Base-by-base conservation (phyloP, 2,329 filamentous ascomycete species). In the Colletotrichum lindemuthianum region DNA sequence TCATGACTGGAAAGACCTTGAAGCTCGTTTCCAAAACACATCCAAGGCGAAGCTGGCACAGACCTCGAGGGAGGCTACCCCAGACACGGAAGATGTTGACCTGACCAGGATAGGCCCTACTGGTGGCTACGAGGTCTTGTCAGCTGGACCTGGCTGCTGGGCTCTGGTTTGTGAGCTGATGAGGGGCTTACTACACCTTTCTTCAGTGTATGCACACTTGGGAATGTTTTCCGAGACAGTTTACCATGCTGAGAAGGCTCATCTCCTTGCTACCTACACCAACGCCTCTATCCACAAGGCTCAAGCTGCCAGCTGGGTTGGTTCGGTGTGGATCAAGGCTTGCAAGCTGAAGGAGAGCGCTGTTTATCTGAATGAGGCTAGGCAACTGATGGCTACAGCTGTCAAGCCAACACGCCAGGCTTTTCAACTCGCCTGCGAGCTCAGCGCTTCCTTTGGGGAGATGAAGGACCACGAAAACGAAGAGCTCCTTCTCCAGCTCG, bases 221-320 rank as follows among this genome's bases (percentile, higher is more conserved):
- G 96, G 96, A 34, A 86, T 97, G 77, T 92, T 93, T 68, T 89
- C 92, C 65, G 95, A 98, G 74, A 95, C 95, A 2, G 79, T 95
- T 1, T 96, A 94, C 74, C 96, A 97, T 70, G 90, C 91, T 2
- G 91, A 97, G 69, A 91, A 96, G 70, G 93, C 93, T 0, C 82
- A 90, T 58, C 92, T 91, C 71, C 86, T 97, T 65, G 92, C 92
- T 24, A 83, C 85, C 63, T 87, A 85, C n/a, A 86, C 91, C 8
- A 81, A 85, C 51, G 89, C 91, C 0, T 82, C 85, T 40, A 82
- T 89, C 11, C 85, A 86, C 70, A 76, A 81, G 45, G 83, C 85
- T 0, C 82, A 87, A 67, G 83, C 84, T 8, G 80, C 83, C 4
- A 79, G 82, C 5, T 86, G 86, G 82, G 78, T 84, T 12, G 86